Evolutionary conservation across 306 rosid genomes (phyloP).

Genomic region (Myrica gale): DNA sequence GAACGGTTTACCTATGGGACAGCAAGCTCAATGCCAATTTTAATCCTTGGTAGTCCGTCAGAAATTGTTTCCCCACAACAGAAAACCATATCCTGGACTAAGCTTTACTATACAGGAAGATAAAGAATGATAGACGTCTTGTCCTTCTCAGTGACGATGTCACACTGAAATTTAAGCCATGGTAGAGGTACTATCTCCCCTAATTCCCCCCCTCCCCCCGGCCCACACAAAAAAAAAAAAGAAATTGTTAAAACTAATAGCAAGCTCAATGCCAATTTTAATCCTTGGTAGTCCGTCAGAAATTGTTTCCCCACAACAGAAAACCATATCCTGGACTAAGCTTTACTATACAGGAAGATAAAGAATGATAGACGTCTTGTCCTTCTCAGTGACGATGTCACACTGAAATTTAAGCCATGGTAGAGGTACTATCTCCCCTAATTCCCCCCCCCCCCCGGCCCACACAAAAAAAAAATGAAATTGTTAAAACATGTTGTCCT

Average conservation of each 20-base stretch:
- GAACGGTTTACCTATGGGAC: slow-evolving; percentile 22
- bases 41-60: slow-evolving; percentile 23
- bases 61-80: slow-evolving; percentile 54
- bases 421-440: slow-evolving; percentile 45
- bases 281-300: slow-evolving; percentile 29
- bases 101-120: slow-evolving; percentile 53
- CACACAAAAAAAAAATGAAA: no score
- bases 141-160: slow-evolving; percentile 66
- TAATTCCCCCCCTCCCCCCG: no score
- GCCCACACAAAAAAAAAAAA: no score
- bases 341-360: slow-evolving; percentile 46
- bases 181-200: slow-evolving; percentile 60
- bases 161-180: slow-evolving; percentile 69
- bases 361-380: slow-evolving; percentile 49
- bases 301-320: slow-evolving; percentile 58
- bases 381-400: slow-evolving; percentile 61
- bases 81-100: slow-evolving; percentile 71
- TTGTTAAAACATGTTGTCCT: no score
- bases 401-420: slow-evolving; percentile 79
- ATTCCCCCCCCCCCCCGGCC: no score
- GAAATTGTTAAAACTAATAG: no score
- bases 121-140: slow-evolving; percentile 44
- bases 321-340: slow-evolving; percentile 68
- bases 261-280: slow-evolving; percentile 22
- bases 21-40: slow-evolving; percentile 25